Evolutionary conservation across 352 stramenopile genomes (phyloP), one percentile per base, ranked within the genome.

Genomic region (Globisporangium splendens): DNA sequence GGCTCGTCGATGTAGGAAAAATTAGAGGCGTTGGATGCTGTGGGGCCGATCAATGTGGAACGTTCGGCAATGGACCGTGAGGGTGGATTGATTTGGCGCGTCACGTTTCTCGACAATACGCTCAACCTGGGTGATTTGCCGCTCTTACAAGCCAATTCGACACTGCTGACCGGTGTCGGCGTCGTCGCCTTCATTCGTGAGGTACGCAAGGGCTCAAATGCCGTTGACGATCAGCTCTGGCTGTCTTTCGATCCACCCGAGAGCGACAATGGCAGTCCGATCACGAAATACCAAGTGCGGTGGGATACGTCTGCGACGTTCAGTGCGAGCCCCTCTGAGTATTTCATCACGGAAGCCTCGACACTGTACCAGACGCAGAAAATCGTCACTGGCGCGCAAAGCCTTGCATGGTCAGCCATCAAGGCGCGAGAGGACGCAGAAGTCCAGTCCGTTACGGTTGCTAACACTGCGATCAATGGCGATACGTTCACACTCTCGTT

Each of bases 91-190:
- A 65, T 54, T 12, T 93, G 81, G 81, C 22, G 64, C n/a, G 70
- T 93, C 38, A 88, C 83, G 18, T 93, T 93, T 56, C 65, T 91
- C n/a, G 82, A 91, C 53, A 78, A 82, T 42, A 68, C 66, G 1
- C 46, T 89, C 20, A 91, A 90, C 52, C 68, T 75, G 6, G 79
- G 84, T 15, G 74, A 91, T 39, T 31, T 94, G 8, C 67, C 79
- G 0, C 58, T 87, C 18, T 54, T 91, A 3, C 57, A 64, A 44
- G 64, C 63, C 17, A 80, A 83, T 43, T 46, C 54, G 0, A 69
- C 54, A 12, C 15, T 24, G 4, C 44, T 93, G 0, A 75, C 63
- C 0, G 83, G 80, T 15, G 62, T 73, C 13, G 74, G 75, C 0
- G 63, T 75, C 15, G 63, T 90, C 0, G 72, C 72, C 1, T 73